Conservation (phyloP, 495 filamentous ascomycete genomes). For the Penicillium bialowiezense region DNA sequence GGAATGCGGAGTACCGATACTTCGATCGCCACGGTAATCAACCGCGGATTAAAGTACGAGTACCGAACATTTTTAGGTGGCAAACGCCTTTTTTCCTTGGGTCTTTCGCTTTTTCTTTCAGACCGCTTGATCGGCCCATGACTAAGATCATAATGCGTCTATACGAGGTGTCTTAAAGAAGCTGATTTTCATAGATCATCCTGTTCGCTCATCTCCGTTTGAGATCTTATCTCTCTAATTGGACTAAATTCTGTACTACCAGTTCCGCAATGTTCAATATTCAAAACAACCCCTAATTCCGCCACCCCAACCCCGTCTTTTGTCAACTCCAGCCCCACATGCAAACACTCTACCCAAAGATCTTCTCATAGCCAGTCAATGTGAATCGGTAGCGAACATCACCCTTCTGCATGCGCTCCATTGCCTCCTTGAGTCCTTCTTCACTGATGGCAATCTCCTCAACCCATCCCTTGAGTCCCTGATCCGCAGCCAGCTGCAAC, state of each 20-base stretch:
- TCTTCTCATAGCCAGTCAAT: slow-evolving; percentile 62
- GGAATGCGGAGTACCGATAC: slow-evolving; percentile 23
- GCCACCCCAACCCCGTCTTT: no score
- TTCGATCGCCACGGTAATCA: background rate
- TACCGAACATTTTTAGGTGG: slow-evolving; percentile 23
- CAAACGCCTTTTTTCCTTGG: slow-evolving; percentile 1
- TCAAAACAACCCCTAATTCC: no score
- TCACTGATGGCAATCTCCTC: slow-evolving; percentile 71
- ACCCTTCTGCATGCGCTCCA: slow-evolving; percentile 66
- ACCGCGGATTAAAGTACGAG: slow-evolving; percentile 1
- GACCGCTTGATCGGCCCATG: no score
- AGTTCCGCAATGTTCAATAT: no score
- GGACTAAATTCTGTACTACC: no score
- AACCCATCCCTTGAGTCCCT: slow-evolving; percentile 79
- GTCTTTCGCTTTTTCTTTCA: background rate
- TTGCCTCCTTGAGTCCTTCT: slow-evolving; percentile 64
- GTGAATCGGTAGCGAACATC: slow-evolving; percentile 70
- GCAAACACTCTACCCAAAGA: slow-evolving; percentile 36
- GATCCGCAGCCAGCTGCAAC: slow-evolving; percentile 77
- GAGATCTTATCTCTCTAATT: no score
- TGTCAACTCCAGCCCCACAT: background rate
- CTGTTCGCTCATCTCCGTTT: no score
- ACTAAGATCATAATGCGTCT: no score
- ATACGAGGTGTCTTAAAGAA: no score
- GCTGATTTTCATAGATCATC: no score